Conservation (phyloP, 768 basidiomycete species). For the Mycena crocata region DNA sequence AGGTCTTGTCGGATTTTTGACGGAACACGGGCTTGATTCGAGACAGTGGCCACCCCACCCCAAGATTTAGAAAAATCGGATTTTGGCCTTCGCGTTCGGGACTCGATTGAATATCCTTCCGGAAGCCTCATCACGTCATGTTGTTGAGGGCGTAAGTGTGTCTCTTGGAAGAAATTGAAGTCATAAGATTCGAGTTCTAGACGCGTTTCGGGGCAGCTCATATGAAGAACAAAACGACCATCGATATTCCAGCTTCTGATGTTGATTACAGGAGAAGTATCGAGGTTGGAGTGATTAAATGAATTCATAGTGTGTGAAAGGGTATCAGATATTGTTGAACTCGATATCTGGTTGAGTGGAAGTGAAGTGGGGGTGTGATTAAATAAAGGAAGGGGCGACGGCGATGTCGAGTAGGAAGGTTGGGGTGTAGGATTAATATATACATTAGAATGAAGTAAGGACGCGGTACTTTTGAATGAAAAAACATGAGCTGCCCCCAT, state of each 20-base stretch:
- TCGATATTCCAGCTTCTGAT: slow-evolving; percentile 16
- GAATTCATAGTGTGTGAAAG: background rate
- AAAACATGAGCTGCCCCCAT: slow-evolving; percentile 15
- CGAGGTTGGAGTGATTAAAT: background rate
- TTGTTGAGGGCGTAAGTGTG: slow-evolving; percentile 1
- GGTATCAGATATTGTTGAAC: background rate
- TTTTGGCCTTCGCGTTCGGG: background rate
- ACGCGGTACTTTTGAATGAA: background rate
- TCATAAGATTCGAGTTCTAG: background rate
- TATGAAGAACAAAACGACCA: background rate
- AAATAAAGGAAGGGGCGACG: too few relatives aligned
- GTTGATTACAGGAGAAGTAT: background rate
- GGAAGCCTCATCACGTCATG: background rate
- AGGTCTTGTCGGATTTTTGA: background rate
- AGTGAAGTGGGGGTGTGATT: too few relatives aligned
- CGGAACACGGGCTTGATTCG: background rate
- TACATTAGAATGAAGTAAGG: background rate
- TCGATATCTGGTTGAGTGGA: too few relatives aligned
- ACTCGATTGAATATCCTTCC: background rate
- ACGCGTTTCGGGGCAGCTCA: slow-evolving; percentile 14
- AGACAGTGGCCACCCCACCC: background rate
- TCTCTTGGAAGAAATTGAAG: slow-evolving; percentile 8
- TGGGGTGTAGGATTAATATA: background rate
- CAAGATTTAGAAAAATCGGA: background rate
- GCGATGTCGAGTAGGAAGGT: background rate